Evolutionary conservation across 208 protist species (phyloP).

Genomic region (Wallacemonas sp.): DNA sequence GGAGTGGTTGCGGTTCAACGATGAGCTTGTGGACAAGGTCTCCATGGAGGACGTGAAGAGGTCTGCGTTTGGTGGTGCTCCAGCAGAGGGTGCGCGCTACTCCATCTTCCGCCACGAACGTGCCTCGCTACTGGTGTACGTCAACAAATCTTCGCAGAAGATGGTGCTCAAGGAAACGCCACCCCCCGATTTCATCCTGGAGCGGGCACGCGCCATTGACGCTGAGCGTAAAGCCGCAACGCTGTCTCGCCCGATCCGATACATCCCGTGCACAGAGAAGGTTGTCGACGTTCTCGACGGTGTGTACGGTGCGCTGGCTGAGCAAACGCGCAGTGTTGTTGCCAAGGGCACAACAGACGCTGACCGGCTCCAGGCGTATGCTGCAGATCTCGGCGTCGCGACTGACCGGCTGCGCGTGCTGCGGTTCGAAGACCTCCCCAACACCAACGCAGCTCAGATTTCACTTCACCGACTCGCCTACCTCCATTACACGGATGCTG

Average conservation of each 20-base stretch:
- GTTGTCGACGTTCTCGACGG: constrained; percentile 51
- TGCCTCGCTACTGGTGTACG: constrained; percentile 71
- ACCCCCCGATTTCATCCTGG: constrained; percentile 30
- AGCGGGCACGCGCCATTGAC: constrained; percentile 35
- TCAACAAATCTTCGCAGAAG: constrained; percentile 44
- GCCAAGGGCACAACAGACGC: constrained; percentile 14
- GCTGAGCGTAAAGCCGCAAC: constrained; percentile 23
- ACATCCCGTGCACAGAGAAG: constrained; percentile 33
- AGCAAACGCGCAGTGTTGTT: constrained; percentile 22
- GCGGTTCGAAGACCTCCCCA: constrained; percentile 12
- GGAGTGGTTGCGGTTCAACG: constrained; percentile 80
- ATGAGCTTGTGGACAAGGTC: constrained; percentile 59
- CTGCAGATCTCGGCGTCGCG: constrained; percentile 27
- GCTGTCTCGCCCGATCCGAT: constrained; percentile 26
- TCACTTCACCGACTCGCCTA: constrained; percentile 11
- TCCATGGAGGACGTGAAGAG: constrained; percentile 43
- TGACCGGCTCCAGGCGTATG: constrained; percentile 29
- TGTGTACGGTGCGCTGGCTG: constrained; percentile 20
- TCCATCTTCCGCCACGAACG: constrained; percentile 61
- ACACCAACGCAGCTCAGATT: constrained; percentile 13
- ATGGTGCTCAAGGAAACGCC: constrained; percentile 32
- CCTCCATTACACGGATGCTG: constrained; percentile 3
- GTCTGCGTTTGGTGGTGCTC: constrained; percentile 55
- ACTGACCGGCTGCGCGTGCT: constrained; percentile 38
- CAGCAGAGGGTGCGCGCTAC: constrained; percentile 22